Evolutionary conservation across 129 eudicot species (phyloP).

Genomic region (Scalesia atractyloides): DNA sequence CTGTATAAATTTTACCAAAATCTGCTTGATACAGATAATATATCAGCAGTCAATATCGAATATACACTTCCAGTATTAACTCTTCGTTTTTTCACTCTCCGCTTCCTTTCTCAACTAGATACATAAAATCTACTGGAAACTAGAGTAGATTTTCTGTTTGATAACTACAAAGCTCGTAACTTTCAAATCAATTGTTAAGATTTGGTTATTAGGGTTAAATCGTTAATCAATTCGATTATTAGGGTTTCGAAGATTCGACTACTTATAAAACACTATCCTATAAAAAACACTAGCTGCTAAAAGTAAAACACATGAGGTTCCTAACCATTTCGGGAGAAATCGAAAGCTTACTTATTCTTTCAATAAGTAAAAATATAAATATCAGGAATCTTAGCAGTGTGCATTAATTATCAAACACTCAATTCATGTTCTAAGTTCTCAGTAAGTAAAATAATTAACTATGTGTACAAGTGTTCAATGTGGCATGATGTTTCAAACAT

Average conservation of each 20-base stretch:
- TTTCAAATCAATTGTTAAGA: neutral
- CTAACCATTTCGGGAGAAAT: too few species aligned
- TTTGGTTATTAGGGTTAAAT: neutral
- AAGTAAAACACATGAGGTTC: too few species aligned
- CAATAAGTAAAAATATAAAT: too few species aligned
- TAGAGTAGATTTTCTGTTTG: neutral
- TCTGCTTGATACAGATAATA: slow-evolving; percentile 5
- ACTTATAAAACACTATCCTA: too few species aligned
- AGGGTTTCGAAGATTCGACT: neutral
- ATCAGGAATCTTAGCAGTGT: too few species aligned
- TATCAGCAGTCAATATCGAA: neutral
- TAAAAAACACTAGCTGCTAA: too few species aligned
- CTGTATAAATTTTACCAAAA: neutral
- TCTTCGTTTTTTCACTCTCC: neutral
- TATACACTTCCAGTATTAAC: neutral
- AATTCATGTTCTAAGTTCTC: neutral
- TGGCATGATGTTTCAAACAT: neutral
- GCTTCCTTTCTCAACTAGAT: neutral
- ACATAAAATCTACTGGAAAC: neutral
- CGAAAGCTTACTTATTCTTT: too few species aligned
- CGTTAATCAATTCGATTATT: too few species aligned
- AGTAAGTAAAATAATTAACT: neutral
- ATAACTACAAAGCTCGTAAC: neutral
- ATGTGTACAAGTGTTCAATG: neutral
- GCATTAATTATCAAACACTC: too few species aligned